These are phyloP conservation scores for Cercophora samala DNA, from an alignment of 495 filamentous ascomycete species.

Conservation along the genomic window DNA sequence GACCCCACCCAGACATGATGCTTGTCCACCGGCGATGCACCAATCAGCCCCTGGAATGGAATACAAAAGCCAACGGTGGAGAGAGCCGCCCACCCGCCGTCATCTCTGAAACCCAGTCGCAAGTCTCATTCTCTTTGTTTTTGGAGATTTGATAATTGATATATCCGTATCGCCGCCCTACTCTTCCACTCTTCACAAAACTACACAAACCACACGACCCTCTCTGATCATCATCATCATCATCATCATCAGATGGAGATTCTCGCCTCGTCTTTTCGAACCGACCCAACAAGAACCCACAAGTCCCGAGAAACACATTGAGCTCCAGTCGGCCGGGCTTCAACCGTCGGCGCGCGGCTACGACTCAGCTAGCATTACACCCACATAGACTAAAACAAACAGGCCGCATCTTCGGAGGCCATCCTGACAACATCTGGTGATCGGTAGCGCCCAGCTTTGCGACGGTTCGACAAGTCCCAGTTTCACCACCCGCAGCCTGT, in stretches of 20 bases:
- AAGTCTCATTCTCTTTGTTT: neutral
- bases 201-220: neutral
- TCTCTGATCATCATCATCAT: no score
- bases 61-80: constrained; percentile 5
- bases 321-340: neutral
- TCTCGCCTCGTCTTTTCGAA: constrained; percentile 6
- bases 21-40: neutral
- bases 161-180: no score
- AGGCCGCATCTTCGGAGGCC: neutral
- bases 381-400: neutral
- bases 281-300: neutral
- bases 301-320: constrained; percentile 10
- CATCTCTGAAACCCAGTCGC: constrained; percentile 9
- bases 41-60: neutral
- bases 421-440: neutral
- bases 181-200: neutral
- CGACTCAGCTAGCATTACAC: neutral
- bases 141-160: neutral
- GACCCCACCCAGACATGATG: neutral
- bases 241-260: constrained; percentile 15
- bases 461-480: constrained; percentile 6
- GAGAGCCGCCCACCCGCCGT: neutral
- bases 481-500: constrained; percentile 8
- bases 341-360: neutral
- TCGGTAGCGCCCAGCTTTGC: neutral